Conservation (phyloP, 257 asterid genomes). For the Nicotiana noctiflora region DNA sequence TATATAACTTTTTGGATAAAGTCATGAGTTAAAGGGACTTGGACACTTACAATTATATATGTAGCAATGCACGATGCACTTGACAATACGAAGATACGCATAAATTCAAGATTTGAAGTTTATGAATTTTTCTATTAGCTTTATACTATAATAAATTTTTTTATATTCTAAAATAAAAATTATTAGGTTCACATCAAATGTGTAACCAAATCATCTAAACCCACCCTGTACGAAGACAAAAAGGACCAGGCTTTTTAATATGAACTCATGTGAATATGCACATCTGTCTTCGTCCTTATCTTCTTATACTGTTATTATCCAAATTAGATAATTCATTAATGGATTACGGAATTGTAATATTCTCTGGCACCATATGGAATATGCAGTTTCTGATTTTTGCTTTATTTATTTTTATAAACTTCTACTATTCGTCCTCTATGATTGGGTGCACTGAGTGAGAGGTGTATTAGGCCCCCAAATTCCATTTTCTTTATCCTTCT, state of each 20-base stretch:
- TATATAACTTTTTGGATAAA: not conserved
- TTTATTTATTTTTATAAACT: not conserved
- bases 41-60: not conserved
- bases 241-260: not conserved
- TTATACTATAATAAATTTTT: no score
- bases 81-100: not conserved
- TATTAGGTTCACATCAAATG: no score
- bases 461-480: not conserved
- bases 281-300: not conserved
- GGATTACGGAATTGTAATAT: not conserved
- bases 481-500: not conserved
- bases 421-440: not conserved
- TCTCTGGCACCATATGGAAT: not conserved
- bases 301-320: conserved; percentile 3
- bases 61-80: not conserved
- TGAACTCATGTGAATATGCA: not conserved
- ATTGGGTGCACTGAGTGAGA: not conserved
- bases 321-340: conserved; percentile 2
- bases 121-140: no score
- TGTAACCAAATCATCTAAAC: no score
- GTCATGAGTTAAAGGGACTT: not conserved
- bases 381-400: not conserved
- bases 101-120: no score
- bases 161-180: no score
- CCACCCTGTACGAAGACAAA: not conserved